Evolutionary conservation across 2,329 filamentous ascomycete genomes (phyloP).

Genomic region (Paecilomyces sp.): DNA sequence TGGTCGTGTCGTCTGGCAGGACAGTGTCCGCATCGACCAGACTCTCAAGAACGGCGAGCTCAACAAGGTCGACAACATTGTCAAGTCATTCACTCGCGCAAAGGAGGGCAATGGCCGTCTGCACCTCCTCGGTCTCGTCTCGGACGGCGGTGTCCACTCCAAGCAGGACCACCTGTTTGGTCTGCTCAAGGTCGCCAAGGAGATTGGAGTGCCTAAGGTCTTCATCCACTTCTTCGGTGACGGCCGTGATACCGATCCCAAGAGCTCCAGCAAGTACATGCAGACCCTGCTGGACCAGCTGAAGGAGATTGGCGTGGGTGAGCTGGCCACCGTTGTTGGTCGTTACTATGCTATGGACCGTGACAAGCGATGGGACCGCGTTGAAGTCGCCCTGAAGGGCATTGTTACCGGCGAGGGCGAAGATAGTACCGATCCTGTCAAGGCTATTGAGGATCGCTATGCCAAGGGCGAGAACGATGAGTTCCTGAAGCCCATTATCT

Average conservation of each 20-base stretch:
- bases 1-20: conserved; percentile 96
- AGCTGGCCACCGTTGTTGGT: conserved; percentile 88
- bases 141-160: conserved; percentile 91
- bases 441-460: conserved; percentile 82
- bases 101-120: conserved; percentile 86
- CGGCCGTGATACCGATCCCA: conserved; percentile 95
- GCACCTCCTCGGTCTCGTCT: conserved; percentile 86
- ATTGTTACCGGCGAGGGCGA: conserved; percentile 82
- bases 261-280: conserved; percentile 84
- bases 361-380: conserved; percentile 96
- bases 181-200: conserved; percentile 83
- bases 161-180: conserved; percentile 91
- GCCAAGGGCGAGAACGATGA: conserved; percentile 86
- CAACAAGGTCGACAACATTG: conserved; percentile 68
- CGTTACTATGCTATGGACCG: conserved; percentile 99
- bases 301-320: conserved; percentile 76
- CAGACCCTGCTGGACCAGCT: conserved; percentile 72
- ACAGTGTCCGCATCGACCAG: conserved; percentile 92
- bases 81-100: conserved; percentile 67
- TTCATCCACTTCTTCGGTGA: conserved; percentile 99
- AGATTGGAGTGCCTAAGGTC: conserved; percentile 77
- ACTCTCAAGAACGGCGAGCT: conserved; percentile 81
- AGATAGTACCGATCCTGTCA: conserved; percentile 72
- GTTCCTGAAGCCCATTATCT: conserved; percentile 96
- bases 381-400: conserved; percentile 84